These are phyloP conservation scores for Bacidia rubella DNA, from an alignment of 495 filamentous ascomycete species.

Conservation along the genomic window DNA sequence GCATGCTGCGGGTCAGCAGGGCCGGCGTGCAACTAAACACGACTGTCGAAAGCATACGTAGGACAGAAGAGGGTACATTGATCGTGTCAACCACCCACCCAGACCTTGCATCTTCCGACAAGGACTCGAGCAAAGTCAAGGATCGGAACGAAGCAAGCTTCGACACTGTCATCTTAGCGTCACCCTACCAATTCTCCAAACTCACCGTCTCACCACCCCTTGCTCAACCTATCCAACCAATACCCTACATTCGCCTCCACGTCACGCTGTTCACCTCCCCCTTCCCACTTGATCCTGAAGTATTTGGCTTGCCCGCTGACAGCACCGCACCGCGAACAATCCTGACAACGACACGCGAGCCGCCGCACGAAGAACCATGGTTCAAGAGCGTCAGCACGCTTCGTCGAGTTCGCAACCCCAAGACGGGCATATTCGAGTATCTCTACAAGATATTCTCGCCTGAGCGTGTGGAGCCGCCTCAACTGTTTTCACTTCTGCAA, in stretches of 20 bases:
- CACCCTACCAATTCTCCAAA: slow-evolving; percentile 62
- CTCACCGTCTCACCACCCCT: slow-evolving; percentile 36
- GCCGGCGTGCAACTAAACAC: slow-evolving; percentile 56
- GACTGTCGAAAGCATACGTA: slow-evolving; percentile 46
- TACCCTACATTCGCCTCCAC: slow-evolving; percentile 71
- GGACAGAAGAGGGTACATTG: slow-evolving; percentile 35
- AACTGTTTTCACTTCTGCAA: slow-evolving; percentile 39
- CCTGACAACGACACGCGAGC: slow-evolving; percentile 65
- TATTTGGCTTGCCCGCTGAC: slow-evolving; percentile 48
- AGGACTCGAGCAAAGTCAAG: slow-evolving; percentile 9
- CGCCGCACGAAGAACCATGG: slow-evolving; percentile 47
- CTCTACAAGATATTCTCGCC: slow-evolving; percentile 97
- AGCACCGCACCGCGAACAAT: slow-evolving; percentile 49
- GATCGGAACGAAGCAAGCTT: slow-evolving; percentile 37
- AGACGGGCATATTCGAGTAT: slow-evolving; percentile 45
- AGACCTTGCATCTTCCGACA: slow-evolving; percentile 16
- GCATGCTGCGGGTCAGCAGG: slow-evolving; percentile 54
- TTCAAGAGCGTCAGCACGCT: slow-evolving; percentile 87
- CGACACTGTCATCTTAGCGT: slow-evolving; percentile 68
- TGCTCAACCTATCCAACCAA: slow-evolving; percentile 42
- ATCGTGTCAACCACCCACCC: slow-evolving; percentile 26
- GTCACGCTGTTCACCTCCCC: slow-evolving; percentile 83
- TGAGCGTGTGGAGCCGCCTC: slow-evolving; percentile 44
- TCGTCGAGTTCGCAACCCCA: slow-evolving; percentile 44
- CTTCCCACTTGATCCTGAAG: slow-evolving; percentile 47